phyloP scores from a whole-genome alignment of 148 eudicot species.

The Cornus florida region DNA sequence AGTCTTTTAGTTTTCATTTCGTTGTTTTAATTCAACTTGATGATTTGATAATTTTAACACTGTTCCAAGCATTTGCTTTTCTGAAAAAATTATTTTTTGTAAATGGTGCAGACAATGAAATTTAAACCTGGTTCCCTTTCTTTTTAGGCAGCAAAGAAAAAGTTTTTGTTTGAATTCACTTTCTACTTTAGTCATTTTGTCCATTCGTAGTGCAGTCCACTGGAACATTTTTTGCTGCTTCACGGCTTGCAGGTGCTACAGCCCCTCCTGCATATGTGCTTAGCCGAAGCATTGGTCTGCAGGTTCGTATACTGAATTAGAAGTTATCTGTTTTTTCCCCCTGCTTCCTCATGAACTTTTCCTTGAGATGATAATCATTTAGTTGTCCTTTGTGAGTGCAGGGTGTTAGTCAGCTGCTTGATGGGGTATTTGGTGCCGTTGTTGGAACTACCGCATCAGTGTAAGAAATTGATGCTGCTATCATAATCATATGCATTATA shows the following conservation, averaged over 20 bases:
- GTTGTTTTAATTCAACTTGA: not conserved
- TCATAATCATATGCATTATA: not conserved
- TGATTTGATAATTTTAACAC: not conserved
- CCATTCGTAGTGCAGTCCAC: slow-evolving; percentile 64
- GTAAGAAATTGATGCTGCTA: slow-evolving; percentile 46
- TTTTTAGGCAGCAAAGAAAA: not conserved
- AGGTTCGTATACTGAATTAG: slow-evolving; percentile 38
- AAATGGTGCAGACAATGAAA: not conserved
- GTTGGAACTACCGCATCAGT: slow-evolving; percentile 90
- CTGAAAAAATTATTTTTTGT: not conserved
- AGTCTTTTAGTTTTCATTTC: not conserved
- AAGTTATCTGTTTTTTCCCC: not conserved
- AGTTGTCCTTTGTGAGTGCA: slow-evolving; percentile 26
- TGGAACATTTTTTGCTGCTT: slow-evolving; percentile 81
- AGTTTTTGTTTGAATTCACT: not conserved
- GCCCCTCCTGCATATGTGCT: slow-evolving; percentile 85
- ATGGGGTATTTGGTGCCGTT: slow-evolving; percentile 79
- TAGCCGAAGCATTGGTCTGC: slow-evolving; percentile 89
- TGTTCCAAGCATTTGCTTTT: not conserved
- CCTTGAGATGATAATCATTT: slow-evolving; percentile 1
- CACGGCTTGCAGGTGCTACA: slow-evolving; percentile 93
- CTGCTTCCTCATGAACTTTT: not conserved
- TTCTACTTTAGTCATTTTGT: not conserved
- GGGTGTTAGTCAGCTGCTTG: slow-evolving; percentile 87
- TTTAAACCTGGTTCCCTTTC: not conserved